These are phyloP conservation scores for Candida anglica DNA, from an alignment of 805 yeast genomes.

Conservation along the genomic window DNA sequence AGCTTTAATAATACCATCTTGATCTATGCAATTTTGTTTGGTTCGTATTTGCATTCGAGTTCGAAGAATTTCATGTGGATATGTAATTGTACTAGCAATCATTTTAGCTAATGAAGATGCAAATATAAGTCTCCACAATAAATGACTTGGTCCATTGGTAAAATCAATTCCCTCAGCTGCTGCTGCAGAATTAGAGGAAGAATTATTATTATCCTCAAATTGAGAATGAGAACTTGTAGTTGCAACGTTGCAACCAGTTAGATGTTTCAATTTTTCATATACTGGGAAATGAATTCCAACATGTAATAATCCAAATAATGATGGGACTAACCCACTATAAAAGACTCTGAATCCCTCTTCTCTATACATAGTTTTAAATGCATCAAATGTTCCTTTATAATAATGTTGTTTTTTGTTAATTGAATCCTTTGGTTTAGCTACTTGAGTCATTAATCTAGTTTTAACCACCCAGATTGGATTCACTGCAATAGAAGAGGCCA, in stretches of 20 bases:
- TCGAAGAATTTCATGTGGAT: slow-evolving; percentile 93
- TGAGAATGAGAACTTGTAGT: not conserved
- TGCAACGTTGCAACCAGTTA: slow-evolving; percentile 29
- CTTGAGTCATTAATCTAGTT: slow-evolving; percentile 88
- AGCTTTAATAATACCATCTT: slow-evolving; percentile 22
- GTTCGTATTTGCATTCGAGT: slow-evolving; percentile 79
- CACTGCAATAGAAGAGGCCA: slow-evolving; percentile 75
- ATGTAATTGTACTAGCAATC: slow-evolving; percentile 83
- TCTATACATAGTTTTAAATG: slow-evolving; percentile 71
- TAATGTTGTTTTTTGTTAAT: slow-evolving; percentile 21
- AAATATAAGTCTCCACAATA: slow-evolving; percentile 28
- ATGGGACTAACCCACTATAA: slow-evolving; percentile 87
- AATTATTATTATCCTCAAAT: not conserved
- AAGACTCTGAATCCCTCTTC: slow-evolving; percentile 79
- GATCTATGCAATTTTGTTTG: slow-evolving; percentile 4
- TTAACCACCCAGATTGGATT: slow-evolving; percentile 98
- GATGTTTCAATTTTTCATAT: slow-evolving; percentile 73
- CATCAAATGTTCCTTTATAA: slow-evolving; percentile 79
- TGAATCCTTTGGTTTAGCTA: slow-evolving; percentile 28
- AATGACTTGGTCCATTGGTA: slow-evolving; percentile 2
- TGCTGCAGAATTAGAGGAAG: not conserved
- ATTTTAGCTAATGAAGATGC: slow-evolving; percentile 84
- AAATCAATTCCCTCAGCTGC: slow-evolving; percentile 1
- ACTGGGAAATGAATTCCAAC: slow-evolving; percentile 97
- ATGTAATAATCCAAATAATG: slow-evolving; percentile 83